A percentile compares a stretch with the other conserved stretches of the same genome.
These are phyloP conservation scores for Jasminum sambac DNA, from an alignment of 257 asterid genomes.

Conservation along the genomic window DNA sequence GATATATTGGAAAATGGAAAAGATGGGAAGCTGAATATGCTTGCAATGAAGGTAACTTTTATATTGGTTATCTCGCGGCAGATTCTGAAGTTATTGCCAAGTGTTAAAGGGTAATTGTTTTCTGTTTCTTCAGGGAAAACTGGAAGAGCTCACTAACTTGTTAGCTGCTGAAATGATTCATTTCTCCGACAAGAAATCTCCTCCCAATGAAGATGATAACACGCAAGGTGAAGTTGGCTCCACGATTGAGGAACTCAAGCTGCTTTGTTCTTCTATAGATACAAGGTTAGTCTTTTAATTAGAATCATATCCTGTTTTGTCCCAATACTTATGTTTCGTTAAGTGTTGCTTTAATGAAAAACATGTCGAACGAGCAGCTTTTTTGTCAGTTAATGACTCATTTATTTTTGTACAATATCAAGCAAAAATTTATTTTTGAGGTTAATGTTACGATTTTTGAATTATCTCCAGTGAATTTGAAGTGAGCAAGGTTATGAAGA, in stretches of 20 bases:
- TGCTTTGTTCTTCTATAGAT: conserved; percentile 16
- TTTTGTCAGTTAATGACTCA: neutral
- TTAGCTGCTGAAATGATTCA: conserved; percentile 14
- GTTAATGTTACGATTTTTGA: neutral
- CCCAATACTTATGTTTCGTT: too few species aligned
- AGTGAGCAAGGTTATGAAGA: neutral
- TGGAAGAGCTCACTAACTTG: conserved; percentile 17
- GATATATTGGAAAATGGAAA: neutral
- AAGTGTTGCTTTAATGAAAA: too few species aligned
- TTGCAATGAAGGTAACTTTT: conserved; percentile 37
- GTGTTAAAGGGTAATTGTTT: neutral
- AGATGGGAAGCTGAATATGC: conserved; percentile 2
- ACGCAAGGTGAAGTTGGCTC: conserved; percentile 7
- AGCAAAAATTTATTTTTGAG: neutral
- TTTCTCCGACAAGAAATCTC: conserved; percentile 15
- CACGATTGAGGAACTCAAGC: conserved; percentile 31
- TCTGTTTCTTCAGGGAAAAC: conserved; percentile 27
- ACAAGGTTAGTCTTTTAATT: conserved; percentile 24
- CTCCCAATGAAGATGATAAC: conserved; percentile 18
- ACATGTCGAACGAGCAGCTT: neutral
- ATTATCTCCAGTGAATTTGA: conserved; percentile 16
- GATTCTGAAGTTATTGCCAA: neutral
- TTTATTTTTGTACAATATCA: neutral
- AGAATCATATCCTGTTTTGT: neutral
- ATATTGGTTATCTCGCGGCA: neutral